Percentiles rank a stretch among this genome's conserved stretches.
Evolutionary conservation across 331 rosid species (phyloP).

Genomic region (Spiraea crenata): DNA sequence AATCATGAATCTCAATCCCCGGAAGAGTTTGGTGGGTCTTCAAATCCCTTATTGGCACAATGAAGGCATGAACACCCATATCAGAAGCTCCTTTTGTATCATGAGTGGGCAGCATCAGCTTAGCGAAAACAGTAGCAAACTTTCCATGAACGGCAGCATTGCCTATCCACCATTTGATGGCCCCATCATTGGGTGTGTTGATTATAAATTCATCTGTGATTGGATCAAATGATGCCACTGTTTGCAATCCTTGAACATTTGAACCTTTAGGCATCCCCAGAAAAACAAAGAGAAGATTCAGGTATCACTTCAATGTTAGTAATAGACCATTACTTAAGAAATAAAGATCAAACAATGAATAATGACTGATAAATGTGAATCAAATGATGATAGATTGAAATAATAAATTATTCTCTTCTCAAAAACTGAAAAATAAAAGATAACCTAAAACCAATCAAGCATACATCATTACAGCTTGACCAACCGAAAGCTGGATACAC

Average conservation of each 20-base stretch:
- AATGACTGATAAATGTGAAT: not conserved
- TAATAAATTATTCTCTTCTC: not conserved
- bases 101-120: slow-evolving; percentile 68
- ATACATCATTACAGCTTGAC: not conserved
- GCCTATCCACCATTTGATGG: slow-evolving; percentile 99
- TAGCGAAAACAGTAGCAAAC: slow-evolving; percentile 88
- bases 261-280: slow-evolving; percentile 50
- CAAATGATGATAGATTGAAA: not conserved
- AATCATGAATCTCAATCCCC: slow-evolving; percentile 92
- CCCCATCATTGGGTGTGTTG: slow-evolving; percentile 91
- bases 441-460: not conserved
- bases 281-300: not conserved
- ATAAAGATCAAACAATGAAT: not conserved
- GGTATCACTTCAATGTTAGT: not conserved
- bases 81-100: slow-evolving; percentile 64
- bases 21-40: slow-evolving; percentile 85
- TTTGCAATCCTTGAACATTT: slow-evolving; percentile 89
- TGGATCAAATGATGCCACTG: slow-evolving; percentile 75
- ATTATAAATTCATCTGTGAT: slow-evolving; percentile 72
- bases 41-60: slow-evolving; percentile 86
- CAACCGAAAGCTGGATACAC: not conserved
- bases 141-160: slow-evolving; percentile 99
- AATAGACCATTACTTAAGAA: not conserved
- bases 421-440: not conserved
- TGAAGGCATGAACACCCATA: slow-evolving; percentile 98